Conservation (phyloP, 352 stramenopile species). For the Elongisporangium undulatum region DNA sequence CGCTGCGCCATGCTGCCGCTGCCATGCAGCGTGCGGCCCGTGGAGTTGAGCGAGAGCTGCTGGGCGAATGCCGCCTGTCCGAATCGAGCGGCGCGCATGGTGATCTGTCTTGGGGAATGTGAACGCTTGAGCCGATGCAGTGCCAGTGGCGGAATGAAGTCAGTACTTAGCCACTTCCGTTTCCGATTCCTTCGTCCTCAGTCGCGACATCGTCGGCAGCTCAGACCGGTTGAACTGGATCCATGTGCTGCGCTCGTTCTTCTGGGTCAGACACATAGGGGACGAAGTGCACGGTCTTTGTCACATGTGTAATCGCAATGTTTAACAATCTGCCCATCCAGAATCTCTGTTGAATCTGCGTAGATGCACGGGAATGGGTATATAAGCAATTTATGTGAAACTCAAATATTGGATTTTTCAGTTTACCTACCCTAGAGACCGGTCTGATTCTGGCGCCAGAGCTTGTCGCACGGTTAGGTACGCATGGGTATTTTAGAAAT, state of each 20-base stretch:
- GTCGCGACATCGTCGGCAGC: background rate
- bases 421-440: background rate
- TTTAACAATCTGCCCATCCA: background rate
- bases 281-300: background rate
- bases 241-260: background rate
- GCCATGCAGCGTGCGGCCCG: conserved; percentile 19
- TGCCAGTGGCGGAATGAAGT: background rate
- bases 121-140: background rate
- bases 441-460: background rate
- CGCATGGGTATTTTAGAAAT: background rate
- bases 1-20: conserved; percentile 13
- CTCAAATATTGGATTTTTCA: background rate
- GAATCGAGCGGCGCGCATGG: background rate
- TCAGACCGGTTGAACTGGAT: background rate
- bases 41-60: background rate
- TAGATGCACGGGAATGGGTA: background rate
- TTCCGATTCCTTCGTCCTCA: background rate
- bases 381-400: background rate
- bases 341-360: background rate
- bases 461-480: background rate
- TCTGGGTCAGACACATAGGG: background rate
- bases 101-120: background rate
- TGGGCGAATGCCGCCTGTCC: background rate
- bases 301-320: background rate
- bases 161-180: background rate